A percentile compares a stretch with the other conserved stretches of the same genome.
Evolutionary conservation across 148 eudicot genomes (phyloP).

Genomic region (Dianthus caryophyllus): DNA sequence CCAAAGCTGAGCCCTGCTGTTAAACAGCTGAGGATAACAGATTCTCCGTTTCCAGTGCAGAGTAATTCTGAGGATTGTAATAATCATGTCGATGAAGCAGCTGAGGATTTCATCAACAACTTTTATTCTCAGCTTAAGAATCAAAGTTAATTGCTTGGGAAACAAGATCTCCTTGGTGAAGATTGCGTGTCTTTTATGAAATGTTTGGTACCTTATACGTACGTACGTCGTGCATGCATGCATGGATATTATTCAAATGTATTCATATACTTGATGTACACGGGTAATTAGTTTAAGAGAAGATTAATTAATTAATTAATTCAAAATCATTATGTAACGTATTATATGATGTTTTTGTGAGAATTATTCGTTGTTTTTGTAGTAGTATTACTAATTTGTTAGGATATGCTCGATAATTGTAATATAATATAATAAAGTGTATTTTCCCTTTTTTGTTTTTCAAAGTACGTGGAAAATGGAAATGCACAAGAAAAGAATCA

Average conservation of each 20-base stretch:
- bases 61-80: constrained; percentile 25
- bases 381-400: background rate
- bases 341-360: background rate
- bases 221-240: constrained; percentile 1
- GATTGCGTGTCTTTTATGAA: background rate
- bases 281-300: background rate
- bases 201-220: background rate
- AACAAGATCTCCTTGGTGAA: background rate
- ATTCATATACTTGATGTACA: background rate
- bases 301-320: background rate
- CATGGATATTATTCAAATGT: background rate
- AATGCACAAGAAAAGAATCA: background rate
- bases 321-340: background rate
- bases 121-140: constrained; percentile 50
- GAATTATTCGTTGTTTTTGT: background rate
- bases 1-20: constrained; percentile 44
- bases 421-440: background rate
- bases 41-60: constrained; percentile 58
- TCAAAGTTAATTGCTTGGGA: constrained; percentile 21
- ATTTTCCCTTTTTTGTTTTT: background rate
- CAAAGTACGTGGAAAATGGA: background rate
- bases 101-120: constrained; percentile 57
- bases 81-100: constrained; percentile 51
- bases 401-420: background rate
- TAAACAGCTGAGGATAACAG: constrained; percentile 65